phyloP scores from a whole-genome alignment of 2,329 filamentous ascomycete species.

The Stagonosporopsis rhizophila region DNA sequence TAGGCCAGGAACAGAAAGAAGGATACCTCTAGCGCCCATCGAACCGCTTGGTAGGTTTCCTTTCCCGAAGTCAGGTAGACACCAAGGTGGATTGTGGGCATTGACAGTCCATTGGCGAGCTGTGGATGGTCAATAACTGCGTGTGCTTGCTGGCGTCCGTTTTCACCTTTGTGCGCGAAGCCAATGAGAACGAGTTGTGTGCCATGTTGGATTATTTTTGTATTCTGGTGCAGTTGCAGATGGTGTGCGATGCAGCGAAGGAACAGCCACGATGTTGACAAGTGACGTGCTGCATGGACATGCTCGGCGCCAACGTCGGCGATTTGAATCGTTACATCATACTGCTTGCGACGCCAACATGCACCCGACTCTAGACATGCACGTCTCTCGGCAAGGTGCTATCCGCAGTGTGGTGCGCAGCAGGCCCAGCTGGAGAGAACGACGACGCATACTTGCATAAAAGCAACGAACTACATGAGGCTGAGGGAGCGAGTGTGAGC shows the following conservation, averaged over 20 bases:
- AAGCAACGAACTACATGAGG: slow-evolving; percentile 24
- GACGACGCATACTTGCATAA: slow-evolving; percentile 25
- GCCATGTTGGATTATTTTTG: slow-evolving; percentile 37
- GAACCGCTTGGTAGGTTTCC: slow-evolving; percentile 66
- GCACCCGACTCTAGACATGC: slow-evolving; percentile 12
- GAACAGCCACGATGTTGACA: slow-evolving; percentile 20
- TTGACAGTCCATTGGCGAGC: slow-evolving; percentile 67
- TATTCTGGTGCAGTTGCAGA: slow-evolving; percentile 21
- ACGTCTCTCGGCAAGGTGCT: slow-evolving; percentile 22
- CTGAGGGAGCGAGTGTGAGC: slow-evolving; percentile 6
- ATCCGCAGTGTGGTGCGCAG: slow-evolving; percentile 1
- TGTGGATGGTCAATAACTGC: slow-evolving; percentile 32
- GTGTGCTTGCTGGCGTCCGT: neutral
- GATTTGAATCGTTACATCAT: slow-evolving; percentile 34
- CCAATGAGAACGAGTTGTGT: slow-evolving; percentile 49
- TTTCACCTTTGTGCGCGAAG: slow-evolving; percentile 51
- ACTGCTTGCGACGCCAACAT: slow-evolving; percentile 17
- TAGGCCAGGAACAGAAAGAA: slow-evolving; percentile 22
- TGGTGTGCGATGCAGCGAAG: slow-evolving; percentile 36
- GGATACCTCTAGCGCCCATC: slow-evolving; percentile 62
- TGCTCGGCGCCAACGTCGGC: slow-evolving; percentile 32
- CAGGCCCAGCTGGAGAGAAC: slow-evolving; percentile 23
- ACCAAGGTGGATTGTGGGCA: slow-evolving; percentile 76
- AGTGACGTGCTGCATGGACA: slow-evolving; percentile 28
- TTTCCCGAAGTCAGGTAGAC: slow-evolving; percentile 73